Conservation (phyloP, 2,329 filamentous ascomycete species). For the Pseudogymnoascus sp. region DNA sequence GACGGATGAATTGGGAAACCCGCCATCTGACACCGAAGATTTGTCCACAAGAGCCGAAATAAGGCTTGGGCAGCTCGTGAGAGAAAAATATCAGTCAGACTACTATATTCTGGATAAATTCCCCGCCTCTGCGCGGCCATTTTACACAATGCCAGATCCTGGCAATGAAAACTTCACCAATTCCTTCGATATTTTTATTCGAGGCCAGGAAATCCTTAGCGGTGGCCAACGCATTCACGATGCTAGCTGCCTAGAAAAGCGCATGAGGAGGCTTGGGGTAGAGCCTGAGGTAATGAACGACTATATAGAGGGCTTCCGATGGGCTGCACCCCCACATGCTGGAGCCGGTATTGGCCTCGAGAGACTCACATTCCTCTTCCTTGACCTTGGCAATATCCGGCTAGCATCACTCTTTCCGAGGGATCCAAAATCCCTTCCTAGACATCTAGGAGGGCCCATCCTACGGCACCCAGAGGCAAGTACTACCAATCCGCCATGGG, state of each 20-base stretch:
- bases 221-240: conserved; percentile 92
- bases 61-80: conserved; percentile 74
- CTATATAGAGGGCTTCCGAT: conserved; percentile 82
- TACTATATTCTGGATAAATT: conserved; percentile 96
- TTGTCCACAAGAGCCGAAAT: conserved; percentile 82
- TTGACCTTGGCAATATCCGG: conserved; percentile 83
- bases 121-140: conserved; percentile 73
- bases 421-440: conserved; percentile 80
- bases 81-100: conserved; percentile 79
- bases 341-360: conserved; percentile 87
- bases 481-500: conserved; percentile 66
- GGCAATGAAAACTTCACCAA: conserved; percentile 70
- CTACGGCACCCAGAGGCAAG: conserved; percentile 85
- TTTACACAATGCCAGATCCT: conserved; percentile 83
- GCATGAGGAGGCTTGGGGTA: conserved; percentile 70
- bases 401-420: conserved; percentile 82
- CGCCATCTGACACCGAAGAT: conserved; percentile 67
- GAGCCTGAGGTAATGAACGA: conserved; percentile 80
- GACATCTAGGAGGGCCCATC: conserved; percentile 51
- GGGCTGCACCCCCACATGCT: conserved; percentile 81
- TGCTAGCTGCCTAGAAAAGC: conserved; percentile 63
- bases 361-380: conserved; percentile 77
- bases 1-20: conserved; percentile 69
- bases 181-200: conserved; percentile 91
- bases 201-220: conserved; percentile 86